Conservation (phyloP, 768 basidiomycete species). For the Kwoniella dejecticola region DNA sequence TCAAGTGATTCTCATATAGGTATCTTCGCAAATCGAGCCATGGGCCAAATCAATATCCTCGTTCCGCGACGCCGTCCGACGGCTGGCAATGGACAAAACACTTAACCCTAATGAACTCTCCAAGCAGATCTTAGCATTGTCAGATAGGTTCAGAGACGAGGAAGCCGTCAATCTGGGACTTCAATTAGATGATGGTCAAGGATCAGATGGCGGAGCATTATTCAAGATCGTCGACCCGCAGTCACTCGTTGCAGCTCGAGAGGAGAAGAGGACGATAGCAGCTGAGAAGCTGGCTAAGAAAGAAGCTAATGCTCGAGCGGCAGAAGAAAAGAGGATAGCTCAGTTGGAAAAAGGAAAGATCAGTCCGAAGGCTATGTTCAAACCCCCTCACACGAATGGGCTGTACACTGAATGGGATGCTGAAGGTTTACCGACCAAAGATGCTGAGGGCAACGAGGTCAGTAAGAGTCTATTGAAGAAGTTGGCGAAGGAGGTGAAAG, state of each 20-base stretch:
- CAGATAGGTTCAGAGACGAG: slow-evolving; percentile 83
- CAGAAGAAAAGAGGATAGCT: slow-evolving; percentile 58
- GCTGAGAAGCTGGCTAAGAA: slow-evolving; percentile 81
- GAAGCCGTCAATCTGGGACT: slow-evolving; percentile 93
- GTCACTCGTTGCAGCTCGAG: slow-evolving; percentile 77
- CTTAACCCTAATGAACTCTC: slow-evolving; percentile 58
- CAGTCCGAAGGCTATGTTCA: slow-evolving; percentile 77
- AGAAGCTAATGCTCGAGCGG: slow-evolving; percentile 65
- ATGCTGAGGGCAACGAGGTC: slow-evolving; percentile 78
- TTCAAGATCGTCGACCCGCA: slow-evolving; percentile 86
- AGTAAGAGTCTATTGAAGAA: slow-evolving; percentile 81
- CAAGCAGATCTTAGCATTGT: slow-evolving; percentile 80
- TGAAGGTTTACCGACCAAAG: slow-evolving; percentile 79
- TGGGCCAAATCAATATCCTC: slow-evolving; percentile 67
- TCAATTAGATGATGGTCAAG: slow-evolving; percentile 94
- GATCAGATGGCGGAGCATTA: slow-evolving; percentile 86
- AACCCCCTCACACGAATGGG: slow-evolving; percentile 73
- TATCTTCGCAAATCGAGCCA: slow-evolving; percentile 6
- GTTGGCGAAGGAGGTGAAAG: slow-evolving; percentile 68
- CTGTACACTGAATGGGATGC: slow-evolving; percentile 83
- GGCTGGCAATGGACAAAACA: slow-evolving; percentile 66
- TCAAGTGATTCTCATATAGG: no score
- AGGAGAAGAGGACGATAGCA: slow-evolving; percentile 76
- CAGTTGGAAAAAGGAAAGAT: slow-evolving; percentile 84
- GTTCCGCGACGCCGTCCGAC: slow-evolving; percentile 87